Evolutionary conservation across 768 basidiomycete species (phyloP).

Genomic region (Leucocoprinus sp.): DNA sequence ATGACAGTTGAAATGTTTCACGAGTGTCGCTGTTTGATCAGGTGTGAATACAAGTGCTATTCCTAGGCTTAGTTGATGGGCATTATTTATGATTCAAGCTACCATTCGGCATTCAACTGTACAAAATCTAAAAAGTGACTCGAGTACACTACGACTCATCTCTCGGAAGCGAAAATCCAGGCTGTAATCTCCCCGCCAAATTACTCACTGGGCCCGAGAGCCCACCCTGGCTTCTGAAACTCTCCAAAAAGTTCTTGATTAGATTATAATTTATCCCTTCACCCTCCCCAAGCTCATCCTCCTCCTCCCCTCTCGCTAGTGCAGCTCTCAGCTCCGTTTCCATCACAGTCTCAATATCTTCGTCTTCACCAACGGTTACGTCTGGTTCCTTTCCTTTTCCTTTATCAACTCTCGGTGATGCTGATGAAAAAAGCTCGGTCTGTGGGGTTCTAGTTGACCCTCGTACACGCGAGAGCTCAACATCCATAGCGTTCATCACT

Average conservation of each 20-base stretch:
- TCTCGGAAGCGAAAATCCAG: conserved; percentile 66
- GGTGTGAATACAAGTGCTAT: too few relatives aligned
- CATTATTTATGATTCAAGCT: too few relatives aligned
- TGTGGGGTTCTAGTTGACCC: conserved; percentile 23
- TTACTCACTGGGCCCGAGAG: conserved; percentile 88
- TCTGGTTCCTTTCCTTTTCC: conserved; percentile 43
- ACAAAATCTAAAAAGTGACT: too few relatives aligned
- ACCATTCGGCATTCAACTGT: too few relatives aligned
- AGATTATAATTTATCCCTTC: conserved; percentile 72
- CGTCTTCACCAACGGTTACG: conserved; percentile 15
- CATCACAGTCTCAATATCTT: conserved; percentile 79
- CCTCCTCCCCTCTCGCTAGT: conserved; percentile 41
- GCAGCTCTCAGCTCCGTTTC: conserved; percentile 73
- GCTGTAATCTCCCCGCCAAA: conserved; percentile 75
- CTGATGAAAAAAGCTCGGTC: neutral
- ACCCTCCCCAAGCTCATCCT: conserved; percentile 33
- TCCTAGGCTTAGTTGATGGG: too few relatives aligned
- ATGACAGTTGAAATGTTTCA: conserved; percentile 31
- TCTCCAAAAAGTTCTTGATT: conserved; percentile 96
- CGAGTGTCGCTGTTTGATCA: neutral
- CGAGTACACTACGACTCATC: conserved; percentile 46
- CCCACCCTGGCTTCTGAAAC: conserved; percentile 88
- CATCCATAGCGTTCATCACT: conserved; percentile 95
- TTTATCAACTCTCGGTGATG: conserved; percentile 11
- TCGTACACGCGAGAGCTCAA: conserved; percentile 47